Evolutionary conservation across 2,329 filamentous ascomycete species (phyloP).

Genomic region (Penicillium sp.): DNA sequence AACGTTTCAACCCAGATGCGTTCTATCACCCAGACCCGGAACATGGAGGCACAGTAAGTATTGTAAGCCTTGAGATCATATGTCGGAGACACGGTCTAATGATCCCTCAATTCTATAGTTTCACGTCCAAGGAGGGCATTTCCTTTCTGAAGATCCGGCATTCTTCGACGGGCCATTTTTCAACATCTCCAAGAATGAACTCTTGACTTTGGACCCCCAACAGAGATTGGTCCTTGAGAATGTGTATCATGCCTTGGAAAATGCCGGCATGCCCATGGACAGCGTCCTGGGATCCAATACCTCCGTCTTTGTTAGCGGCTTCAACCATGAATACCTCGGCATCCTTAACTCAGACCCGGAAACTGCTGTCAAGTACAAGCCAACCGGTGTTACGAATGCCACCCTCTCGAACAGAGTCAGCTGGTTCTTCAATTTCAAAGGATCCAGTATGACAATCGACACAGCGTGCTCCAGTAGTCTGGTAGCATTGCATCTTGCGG

Average conservation of each 20-base stretch:
- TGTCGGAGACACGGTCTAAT: not conserved
- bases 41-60: conserved; percentile 35
- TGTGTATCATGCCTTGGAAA: conserved; percentile 37
- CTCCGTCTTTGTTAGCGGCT: conserved; percentile 30
- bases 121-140: conserved; percentile 29
- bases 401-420: conserved; percentile 27
- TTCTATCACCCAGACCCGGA: conserved; percentile 44
- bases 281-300: conserved; percentile 28
- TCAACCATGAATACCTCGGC: conserved; percentile 30
- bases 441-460: conserved; percentile 38
- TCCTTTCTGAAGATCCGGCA: conserved; percentile 31
- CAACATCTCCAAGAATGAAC: conserved; percentile 31
- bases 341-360: conserved; percentile 28
- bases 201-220: conserved; percentile 35
- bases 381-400: conserved; percentile 23
- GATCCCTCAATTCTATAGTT: conserved; percentile 13
- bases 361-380: conserved; percentile 25
- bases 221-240: conserved; percentile 39
- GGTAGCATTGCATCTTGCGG: conserved; percentile 41
- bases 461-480: conserved; percentile 48
- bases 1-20: conserved; percentile 38
- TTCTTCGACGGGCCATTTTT: conserved; percentile 38
- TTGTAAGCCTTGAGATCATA: not conserved
- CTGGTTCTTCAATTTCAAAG: conserved; percentile 31
- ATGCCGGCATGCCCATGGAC: conserved; percentile 31